These are phyloP conservation scores for Russula ochroleuca DNA, from an alignment of 768 basidiomycete species.

Conservation along the genomic window DNA sequence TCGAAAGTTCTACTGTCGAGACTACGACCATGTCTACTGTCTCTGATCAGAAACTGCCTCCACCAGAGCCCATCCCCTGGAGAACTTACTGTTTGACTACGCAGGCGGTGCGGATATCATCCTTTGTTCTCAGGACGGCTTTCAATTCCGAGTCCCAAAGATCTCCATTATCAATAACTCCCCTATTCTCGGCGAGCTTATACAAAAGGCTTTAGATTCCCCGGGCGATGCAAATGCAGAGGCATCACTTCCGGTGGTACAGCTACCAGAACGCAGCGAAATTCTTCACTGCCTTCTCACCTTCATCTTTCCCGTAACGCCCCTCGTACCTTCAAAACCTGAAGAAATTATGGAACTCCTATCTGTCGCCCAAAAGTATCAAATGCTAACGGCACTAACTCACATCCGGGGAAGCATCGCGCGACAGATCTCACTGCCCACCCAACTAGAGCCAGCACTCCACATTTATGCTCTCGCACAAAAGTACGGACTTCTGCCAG, in stretches of 20 bases:
- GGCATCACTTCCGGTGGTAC: not conserved
- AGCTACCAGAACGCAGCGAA: not conserved
- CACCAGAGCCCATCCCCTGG: too few species aligned
- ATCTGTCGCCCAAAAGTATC: conserved; percentile 5
- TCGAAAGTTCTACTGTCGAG: too few species aligned
- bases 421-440: not conserved
- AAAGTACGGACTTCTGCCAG: not conserved
- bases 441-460: not conserved
- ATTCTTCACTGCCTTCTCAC: conserved; percentile 12
- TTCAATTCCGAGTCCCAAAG: conserved; percentile 43
- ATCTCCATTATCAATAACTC: conserved; percentile 36
- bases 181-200: conserved; percentile 32
- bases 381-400: not conserved
- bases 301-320: conserved; percentile 11
- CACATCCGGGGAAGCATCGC: not conserved
- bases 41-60: too few species aligned
- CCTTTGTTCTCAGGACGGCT: conserved; percentile 37
- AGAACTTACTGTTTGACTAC: too few species aligned
- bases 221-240: not conserved
- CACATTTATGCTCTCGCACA: conserved; percentile 2
- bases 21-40: too few species aligned
- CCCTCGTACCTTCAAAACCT: not conserved
- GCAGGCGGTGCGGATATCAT: too few species aligned
- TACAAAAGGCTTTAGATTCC: too few species aligned
- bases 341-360: conserved; percentile 8